phyloP scores from a whole-genome alignment of 2,329 filamentous ascomycete genomes.

The Penicillium verrucosum region DNA sequence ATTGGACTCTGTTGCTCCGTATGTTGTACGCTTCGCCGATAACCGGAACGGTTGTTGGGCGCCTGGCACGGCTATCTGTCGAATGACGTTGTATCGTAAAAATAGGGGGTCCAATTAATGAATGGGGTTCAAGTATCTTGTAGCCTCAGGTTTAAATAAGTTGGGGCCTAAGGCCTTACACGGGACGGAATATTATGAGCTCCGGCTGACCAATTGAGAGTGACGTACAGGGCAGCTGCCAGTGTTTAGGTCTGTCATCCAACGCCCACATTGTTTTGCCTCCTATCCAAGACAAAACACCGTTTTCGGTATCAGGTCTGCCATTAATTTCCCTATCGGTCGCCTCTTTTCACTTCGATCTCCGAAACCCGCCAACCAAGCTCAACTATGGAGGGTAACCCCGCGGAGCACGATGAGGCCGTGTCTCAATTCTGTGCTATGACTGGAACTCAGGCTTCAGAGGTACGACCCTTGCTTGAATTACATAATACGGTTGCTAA shows the following conservation, averaged over 20 bases:
- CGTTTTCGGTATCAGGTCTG: neutral
- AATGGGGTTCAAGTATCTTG: too few relatives aligned
- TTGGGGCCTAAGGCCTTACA: neutral
- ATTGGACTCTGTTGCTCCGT: neutral
- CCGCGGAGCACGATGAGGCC: constrained; percentile 41
- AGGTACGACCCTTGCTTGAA: constrained; percentile 39
- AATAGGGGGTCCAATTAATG: too few relatives aligned
- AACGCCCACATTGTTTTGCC: neutral
- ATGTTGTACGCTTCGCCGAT: too few relatives aligned
- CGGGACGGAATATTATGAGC: neutral
- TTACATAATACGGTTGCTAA: neutral
- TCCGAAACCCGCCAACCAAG: neutral
- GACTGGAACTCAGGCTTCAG: constrained; percentile 51
- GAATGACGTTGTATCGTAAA: too few relatives aligned
- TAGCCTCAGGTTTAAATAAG: neutral
- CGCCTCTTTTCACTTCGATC: neutral
- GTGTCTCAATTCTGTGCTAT: constrained; percentile 55
- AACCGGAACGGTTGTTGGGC: too few relatives aligned
- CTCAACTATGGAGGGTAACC: constrained; percentile 34
- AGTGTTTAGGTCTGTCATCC: constrained; percentile 1
- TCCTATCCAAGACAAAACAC: neutral
- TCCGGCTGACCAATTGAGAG: constrained; percentile 8
- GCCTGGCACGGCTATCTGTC: too few relatives aligned
- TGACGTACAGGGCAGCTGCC: constrained; percentile 4
- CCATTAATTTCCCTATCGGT: neutral